Evolutionary conservation across 371 early-diverging fungal genomes (phyloP).

Genomic region (Rhizopus stolonifer): DNA sequence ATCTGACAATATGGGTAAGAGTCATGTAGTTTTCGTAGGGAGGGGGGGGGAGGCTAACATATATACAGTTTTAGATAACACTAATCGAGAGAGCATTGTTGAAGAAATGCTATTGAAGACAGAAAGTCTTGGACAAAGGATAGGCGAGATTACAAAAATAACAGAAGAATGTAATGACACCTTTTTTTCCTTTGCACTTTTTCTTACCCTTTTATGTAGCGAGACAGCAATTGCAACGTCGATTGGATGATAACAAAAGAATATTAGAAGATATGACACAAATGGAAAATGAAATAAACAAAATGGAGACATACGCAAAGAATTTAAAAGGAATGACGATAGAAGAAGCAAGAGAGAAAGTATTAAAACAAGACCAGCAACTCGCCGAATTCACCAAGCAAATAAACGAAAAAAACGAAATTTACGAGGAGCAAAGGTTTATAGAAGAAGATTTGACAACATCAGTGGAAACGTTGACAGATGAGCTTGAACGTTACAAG

Average conservation of each 20-base stretch:
- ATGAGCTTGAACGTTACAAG: neutral
- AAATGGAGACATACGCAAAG: constrained; percentile 1
- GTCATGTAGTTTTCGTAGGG: too few relatives aligned
- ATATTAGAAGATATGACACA: neutral
- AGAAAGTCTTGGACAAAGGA: neutral
- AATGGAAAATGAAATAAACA: constrained; percentile 4
- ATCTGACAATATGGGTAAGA: neutral
- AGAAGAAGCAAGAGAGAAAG: constrained; percentile 10
- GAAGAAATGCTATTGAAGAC: too few relatives aligned
- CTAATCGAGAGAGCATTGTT: too few relatives aligned
- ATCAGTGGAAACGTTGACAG: neutral
- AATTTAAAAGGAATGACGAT: constrained; percentile 6
- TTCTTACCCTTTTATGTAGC: neutral
- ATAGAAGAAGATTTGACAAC: constrained; percentile 6
- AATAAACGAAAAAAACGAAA: constrained; percentile 7
- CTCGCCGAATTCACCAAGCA: neutral
- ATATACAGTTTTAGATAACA: too few relatives aligned
- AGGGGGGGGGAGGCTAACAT: too few relatives aligned
- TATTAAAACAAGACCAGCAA: constrained; percentile 4
- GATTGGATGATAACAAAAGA: neutral
- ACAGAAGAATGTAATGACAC: constrained; percentile 5
- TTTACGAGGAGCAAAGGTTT: constrained; percentile 8
- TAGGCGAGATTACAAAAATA: neutral
- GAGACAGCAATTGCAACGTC: neutral
- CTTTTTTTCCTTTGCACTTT: neutral